phyloP scores from a whole-genome alignment of 2,329 filamentous ascomycete species.

The Coccinonectria pachysandricola region DNA sequence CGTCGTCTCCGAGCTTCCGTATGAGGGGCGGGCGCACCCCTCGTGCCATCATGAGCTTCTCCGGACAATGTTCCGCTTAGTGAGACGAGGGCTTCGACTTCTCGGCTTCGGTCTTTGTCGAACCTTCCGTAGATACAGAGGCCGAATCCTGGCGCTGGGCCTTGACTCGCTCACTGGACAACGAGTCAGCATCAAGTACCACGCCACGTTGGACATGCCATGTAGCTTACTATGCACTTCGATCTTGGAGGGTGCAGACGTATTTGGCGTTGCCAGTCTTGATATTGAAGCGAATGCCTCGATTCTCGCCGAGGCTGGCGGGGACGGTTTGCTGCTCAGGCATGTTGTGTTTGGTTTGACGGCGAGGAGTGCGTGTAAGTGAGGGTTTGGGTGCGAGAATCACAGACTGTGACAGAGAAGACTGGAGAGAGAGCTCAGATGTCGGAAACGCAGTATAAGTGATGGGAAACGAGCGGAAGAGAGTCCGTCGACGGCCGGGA shows the following conservation, averaged over 20 bases:
- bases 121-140: constrained; percentile 23
- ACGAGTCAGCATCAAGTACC: constrained; percentile 8
- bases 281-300: constrained; percentile 36
- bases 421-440: not conserved
- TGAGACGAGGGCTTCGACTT: too few relatives aligned
- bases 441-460: constrained; percentile 6
- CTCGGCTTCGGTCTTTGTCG: too few relatives aligned
- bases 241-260: constrained; percentile 34
- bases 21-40: too few relatives aligned
- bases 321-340: constrained; percentile 11
- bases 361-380: constrained; percentile 3
- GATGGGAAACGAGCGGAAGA: not conserved
- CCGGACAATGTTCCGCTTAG: too few relatives aligned
- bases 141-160: constrained; percentile 25
- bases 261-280: constrained; percentile 30
- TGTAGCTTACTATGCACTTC: constrained; percentile 34
- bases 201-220: too few relatives aligned
- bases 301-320: constrained; percentile 25
- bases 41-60: too few relatives aligned
- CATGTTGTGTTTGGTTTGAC: constrained; percentile 10
- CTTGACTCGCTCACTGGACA: constrained; percentile 30
- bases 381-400: not conserved
- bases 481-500: not conserved
- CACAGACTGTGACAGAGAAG: not conserved
- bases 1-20: too few relatives aligned